These are phyloP conservation scores for Nemophila menziesii DNA, from an alignment of 257 asterid species.

Conservation along the genomic window DNA sequence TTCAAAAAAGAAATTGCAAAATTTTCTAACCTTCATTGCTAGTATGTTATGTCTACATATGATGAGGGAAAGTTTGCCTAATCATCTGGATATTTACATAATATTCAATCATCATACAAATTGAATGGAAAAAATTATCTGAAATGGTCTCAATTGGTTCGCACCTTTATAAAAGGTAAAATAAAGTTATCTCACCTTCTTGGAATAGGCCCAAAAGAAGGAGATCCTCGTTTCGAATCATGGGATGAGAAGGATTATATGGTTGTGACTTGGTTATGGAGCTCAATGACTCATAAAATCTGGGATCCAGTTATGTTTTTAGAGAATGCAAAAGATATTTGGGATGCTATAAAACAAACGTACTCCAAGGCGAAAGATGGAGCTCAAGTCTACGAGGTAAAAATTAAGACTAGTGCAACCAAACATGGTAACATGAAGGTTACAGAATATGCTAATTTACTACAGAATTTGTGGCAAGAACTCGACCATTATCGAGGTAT, in stretches of 20 bases:
- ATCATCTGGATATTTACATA: neutral
- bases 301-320: conserved; percentile 1
- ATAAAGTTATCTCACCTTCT: conserved; percentile 1
- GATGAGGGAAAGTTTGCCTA: neutral
- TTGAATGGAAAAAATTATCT: conserved; percentile 3
- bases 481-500: conserved; percentile 2
- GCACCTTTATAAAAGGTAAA: conserved; percentile 5
- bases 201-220: neutral
- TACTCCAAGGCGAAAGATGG: neutral
- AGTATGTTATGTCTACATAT: too few species aligned
- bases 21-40: too few species aligned
- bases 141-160: conserved; percentile 7
- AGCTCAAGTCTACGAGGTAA: conserved; percentile 3
- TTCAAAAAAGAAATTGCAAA: too few species aligned
- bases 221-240: neutral
- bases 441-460: conserved; percentile 1
- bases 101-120: neutral
- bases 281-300: too few species aligned
- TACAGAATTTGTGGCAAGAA: conserved; percentile 5
- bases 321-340: neutral
- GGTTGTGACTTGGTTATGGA: too few species aligned
- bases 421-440: conserved; percentile 1
- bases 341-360: conserved; percentile 3
- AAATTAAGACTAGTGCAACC: too few species aligned
- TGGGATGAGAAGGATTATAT: conserved; percentile 4